Evolutionary conservation across 2,329 filamentous ascomycete species (phyloP).

Genomic region (Xylariaceae sp.): DNA sequence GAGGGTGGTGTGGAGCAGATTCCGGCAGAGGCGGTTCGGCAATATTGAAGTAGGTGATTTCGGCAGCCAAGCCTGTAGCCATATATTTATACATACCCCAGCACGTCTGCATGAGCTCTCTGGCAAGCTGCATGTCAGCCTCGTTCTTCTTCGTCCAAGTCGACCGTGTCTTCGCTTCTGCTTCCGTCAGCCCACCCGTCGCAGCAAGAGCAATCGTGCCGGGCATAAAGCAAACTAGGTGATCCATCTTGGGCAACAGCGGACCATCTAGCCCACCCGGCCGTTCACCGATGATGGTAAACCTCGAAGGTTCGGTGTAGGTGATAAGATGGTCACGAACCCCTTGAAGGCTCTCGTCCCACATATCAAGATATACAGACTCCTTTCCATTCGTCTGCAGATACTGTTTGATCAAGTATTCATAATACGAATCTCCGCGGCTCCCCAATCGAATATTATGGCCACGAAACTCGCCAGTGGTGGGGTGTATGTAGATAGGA

Average conservation of each 20-base stretch:
- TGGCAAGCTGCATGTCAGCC: slow-evolving; percentile 83
- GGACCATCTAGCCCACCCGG: slow-evolving; percentile 71
- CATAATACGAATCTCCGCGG: slow-evolving; percentile 96
- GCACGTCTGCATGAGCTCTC: slow-evolving; percentile 94
- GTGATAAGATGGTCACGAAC: slow-evolving; percentile 92
- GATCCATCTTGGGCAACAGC: slow-evolving; percentile 93
- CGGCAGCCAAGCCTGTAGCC: slow-evolving; percentile 86
- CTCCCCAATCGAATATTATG: slow-evolving; percentile 90
- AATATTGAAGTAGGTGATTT: slow-evolving; percentile 91
- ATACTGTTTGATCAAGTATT: slow-evolving; percentile 99
- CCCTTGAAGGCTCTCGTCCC: slow-evolving; percentile 83
- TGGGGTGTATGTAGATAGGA: slow-evolving; percentile 88
- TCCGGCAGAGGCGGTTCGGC: slow-evolving; percentile 70
- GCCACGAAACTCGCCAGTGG: slow-evolving; percentile 78
- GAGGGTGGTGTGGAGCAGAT: slow-evolving; percentile 57
- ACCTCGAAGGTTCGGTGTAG: slow-evolving; percentile 78
- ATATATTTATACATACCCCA: slow-evolving; percentile 97
- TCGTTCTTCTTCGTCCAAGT: slow-evolving; percentile 82
- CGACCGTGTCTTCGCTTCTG: slow-evolving; percentile 72
- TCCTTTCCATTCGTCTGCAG: slow-evolving; percentile 90
- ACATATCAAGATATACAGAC: slow-evolving; percentile 86
- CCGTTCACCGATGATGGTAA: slow-evolving; percentile 90
- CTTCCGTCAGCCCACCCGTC: slow-evolving; percentile 78
- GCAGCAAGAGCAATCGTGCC: slow-evolving; percentile 91
- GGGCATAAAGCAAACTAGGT: slow-evolving; percentile 96